Percentiles rank a stretch among this genome's conserved stretches.
phyloP scores from a whole-genome alignment of 164 flowering plant species.

The Magnolia kwangsiensis region DNA sequence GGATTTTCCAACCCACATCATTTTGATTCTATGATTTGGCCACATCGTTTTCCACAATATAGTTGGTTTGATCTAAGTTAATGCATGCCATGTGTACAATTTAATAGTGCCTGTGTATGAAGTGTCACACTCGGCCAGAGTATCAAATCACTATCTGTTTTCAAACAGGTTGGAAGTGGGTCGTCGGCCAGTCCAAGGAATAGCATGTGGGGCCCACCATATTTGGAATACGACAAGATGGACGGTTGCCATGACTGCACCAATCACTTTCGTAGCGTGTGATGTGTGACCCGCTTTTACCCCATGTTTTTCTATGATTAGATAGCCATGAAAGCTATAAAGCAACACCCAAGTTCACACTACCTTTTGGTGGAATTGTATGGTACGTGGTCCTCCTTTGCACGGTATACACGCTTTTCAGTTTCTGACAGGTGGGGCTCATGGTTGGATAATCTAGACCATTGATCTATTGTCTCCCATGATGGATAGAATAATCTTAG shows the following conservation, averaged over 20 bases:
- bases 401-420: no score
- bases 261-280: constrained; percentile 1
- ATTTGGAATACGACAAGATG: constrained; percentile 5
- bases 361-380: no score
- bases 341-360: background rate
- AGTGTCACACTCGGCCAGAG: background rate
- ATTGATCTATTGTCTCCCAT: no score
- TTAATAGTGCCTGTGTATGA: background rate
- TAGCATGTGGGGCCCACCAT: constrained; percentile 3
- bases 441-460: no score
- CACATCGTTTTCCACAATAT: background rate
- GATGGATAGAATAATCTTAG: no score
- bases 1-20: background rate
- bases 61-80: background rate
- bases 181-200: constrained; percentile 9
- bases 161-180: background rate
- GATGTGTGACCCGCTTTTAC: background rate
- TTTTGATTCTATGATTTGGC: background rate
- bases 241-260: constrained; percentile 5
- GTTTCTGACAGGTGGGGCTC: no score
- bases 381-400: no score
- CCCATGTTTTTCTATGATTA: background rate
- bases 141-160: background rate
- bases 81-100: background rate
- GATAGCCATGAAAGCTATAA: background rate